phyloP scores from a whole-genome alignment of 1,139 yeast species.

The Nakaseomyces bracarensis region DNA sequence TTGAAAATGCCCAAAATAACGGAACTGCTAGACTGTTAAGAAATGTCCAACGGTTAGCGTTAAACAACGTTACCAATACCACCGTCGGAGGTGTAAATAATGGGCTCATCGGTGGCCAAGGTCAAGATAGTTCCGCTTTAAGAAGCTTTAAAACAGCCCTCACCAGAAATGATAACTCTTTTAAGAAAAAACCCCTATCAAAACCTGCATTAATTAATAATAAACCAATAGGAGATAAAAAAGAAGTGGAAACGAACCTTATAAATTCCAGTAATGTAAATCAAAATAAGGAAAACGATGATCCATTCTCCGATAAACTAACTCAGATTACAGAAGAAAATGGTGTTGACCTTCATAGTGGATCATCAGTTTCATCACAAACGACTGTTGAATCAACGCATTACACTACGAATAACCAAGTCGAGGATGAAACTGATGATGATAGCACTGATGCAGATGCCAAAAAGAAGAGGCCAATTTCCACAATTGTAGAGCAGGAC shows the following conservation, averaged over 20 bases:
- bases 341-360: background rate
- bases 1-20: slow-evolving; percentile 21
- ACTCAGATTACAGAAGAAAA: slow-evolving; percentile 2
- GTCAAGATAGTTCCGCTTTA: slow-evolving; percentile 18
- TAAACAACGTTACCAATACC: slow-evolving; percentile 31
- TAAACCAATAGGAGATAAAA: background rate
- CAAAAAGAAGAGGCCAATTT: slow-evolving; percentile 30
- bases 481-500: slow-evolving; percentile 31
- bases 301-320: slow-evolving; percentile 14
- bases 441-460: slow-evolving; percentile 14
- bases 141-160: slow-evolving; percentile 17
- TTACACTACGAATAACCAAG: slow-evolving; percentile 8
- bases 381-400: slow-evolving; percentile 8
- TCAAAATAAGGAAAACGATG: slow-evolving; percentile 23
- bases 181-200: slow-evolving; percentile 14
- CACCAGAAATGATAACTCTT: slow-evolving; percentile 16
- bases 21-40: slow-evolving; percentile 22
- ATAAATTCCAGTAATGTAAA: background rate
- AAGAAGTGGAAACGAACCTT: background rate
- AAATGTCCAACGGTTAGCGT: slow-evolving; percentile 28
- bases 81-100: slow-evolving; percentile 12
- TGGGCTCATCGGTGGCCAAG: background rate
- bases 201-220: slow-evolving; percentile 1
- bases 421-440: slow-evolving; percentile 1
- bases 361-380: slow-evolving; percentile 6